A percentile compares a stretch with the other conserved stretches of the same genome.
These are phyloP conservation scores for Stagonosporopsis chrysanthemi DNA, from an alignment of 2,329 filamentous ascomycete genomes.

Conservation along the genomic window DNA sequence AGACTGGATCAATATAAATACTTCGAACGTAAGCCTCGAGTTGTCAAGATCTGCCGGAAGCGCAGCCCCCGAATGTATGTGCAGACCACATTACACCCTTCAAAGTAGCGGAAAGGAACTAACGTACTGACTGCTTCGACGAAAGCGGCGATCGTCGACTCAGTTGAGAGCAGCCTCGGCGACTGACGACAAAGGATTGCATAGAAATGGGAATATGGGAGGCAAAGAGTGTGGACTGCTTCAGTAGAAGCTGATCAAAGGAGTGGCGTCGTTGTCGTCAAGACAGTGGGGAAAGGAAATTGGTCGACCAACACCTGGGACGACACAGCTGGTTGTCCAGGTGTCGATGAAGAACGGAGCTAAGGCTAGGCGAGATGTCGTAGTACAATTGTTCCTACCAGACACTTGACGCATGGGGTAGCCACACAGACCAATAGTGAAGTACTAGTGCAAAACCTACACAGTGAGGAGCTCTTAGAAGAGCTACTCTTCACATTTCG, in stretches of 20 bases:
- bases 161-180: conserved; percentile 13
- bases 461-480: not conserved
- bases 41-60: conserved; percentile 15
- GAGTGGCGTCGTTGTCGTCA: conserved; percentile 12
- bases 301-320: not conserved
- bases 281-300: conserved; percentile 4
- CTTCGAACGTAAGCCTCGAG: conserved; percentile 2
- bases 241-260: conserved; percentile 1
- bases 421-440: not conserved
- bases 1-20: conserved; percentile 14
- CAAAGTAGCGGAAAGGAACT: conserved; percentile 4
- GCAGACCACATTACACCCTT: conserved; percentile 6
- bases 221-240: not conserved
- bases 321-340: conserved; percentile 6
- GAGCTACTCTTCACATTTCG: not conserved
- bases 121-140: conserved; percentile 18
- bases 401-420: conserved; percentile 1
- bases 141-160: conserved; percentile 16
- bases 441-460: not conserved
- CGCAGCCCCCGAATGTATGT: conserved; percentile 6
- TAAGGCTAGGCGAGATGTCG: conserved; percentile 9
- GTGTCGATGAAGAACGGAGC: conserved; percentile 10
- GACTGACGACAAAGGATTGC: conserved; percentile 14
- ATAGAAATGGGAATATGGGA: not conserved
- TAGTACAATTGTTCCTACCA: conserved; percentile 3